Evolutionary conservation across 148 eudicot genomes (phyloP), one percentile per base, ranked within the genome.

Genomic region (Rhododendron henanense): DNA sequence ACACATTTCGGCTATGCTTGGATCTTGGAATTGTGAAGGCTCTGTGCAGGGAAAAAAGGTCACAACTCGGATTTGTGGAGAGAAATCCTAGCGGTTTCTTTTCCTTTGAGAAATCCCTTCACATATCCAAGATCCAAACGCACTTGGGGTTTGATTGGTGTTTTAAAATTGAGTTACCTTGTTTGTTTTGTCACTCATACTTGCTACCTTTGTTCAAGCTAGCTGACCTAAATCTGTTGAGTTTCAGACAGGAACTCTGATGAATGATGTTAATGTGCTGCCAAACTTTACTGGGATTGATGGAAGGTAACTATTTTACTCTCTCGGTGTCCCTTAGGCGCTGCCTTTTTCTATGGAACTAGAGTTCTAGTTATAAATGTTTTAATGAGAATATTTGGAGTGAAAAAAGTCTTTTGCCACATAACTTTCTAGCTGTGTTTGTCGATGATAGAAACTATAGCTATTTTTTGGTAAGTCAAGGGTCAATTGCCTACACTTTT

Each of bases 231-330:
- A 23, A 78, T 78, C 13, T 61, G 61, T 6, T 48, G 47, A 78
- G 19, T 81, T 78, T 65, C 91, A 91, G 95, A 84, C 92, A 35
- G 93, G 89, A 85, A 81, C 88, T 65, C 59, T 93, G 87, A 85
- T 92, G 85, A 90, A 87, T 76, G 90, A 83, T 59, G 67, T 59
- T 37, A 88, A 84, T 69, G 75, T 84, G 71, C 82, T 90, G 74
- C 57, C 87, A 23, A 88, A 55, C 19, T 88, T 87, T 85, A 85
- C 87, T 80, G 81, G 87, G 57, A 81, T 81, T 33, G 90, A 88
- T 73, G 82, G 57, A 81, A 81, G 89, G 91, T 90, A 85, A 82
- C 47, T 28, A 39, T 31, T 83, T 57, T 15, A 47, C 15, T 2
- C 37, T 78, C 59, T 71, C 1, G 78, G 25, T 31, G 19, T 33